Conservation (phyloP, 495 filamentous ascomycete species). For the Echria macrotheca region DNA sequence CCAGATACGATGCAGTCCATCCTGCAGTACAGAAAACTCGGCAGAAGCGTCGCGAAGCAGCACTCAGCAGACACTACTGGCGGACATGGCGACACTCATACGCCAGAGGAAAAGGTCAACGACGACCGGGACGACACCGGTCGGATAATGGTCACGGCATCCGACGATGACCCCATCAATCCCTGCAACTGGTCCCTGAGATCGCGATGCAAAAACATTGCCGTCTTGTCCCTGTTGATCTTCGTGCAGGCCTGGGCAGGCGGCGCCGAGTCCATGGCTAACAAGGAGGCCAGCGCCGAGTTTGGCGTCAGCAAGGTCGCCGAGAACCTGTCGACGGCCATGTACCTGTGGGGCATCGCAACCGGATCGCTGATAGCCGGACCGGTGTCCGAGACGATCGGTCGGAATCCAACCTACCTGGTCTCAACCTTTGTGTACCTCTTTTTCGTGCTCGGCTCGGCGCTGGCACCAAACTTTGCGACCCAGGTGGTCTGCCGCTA, state of each 20-base stretch:
- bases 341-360: slow-evolving; percentile 28
- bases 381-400: slow-evolving; percentile 33
- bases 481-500: slow-evolving; percentile 29
- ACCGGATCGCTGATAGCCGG: slow-evolving; percentile 29
- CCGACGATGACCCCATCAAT: slow-evolving; percentile 23
- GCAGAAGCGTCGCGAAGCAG: slow-evolving; percentile 9
- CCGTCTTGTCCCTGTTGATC: slow-evolving; percentile 34
- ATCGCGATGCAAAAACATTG: slow-evolving; percentile 26
- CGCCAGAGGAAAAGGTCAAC: neutral
- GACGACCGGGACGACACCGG: slow-evolving; percentile 13
- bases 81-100: neutral
- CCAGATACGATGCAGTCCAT: slow-evolving; percentile 10
- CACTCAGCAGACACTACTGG: slow-evolving; percentile 1
- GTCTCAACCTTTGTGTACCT: slow-evolving; percentile 25
- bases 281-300: slow-evolving; percentile 20
- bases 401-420: slow-evolving; percentile 32
- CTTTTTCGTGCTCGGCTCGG: slow-evolving; percentile 30
- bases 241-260: slow-evolving; percentile 29
- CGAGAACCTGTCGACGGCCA: slow-evolving; percentile 28
- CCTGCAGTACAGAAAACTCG: slow-evolving; percentile 10
- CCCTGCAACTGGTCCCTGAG: slow-evolving; percentile 29
- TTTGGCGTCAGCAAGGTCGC: slow-evolving; percentile 25
- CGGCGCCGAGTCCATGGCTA: slow-evolving; percentile 30
- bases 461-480: slow-evolving; percentile 24
- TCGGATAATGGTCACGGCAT: neutral